Conservation (phyloP, 192 early-diverging fungal genomes). For the Coemansia sp. region DNA sequence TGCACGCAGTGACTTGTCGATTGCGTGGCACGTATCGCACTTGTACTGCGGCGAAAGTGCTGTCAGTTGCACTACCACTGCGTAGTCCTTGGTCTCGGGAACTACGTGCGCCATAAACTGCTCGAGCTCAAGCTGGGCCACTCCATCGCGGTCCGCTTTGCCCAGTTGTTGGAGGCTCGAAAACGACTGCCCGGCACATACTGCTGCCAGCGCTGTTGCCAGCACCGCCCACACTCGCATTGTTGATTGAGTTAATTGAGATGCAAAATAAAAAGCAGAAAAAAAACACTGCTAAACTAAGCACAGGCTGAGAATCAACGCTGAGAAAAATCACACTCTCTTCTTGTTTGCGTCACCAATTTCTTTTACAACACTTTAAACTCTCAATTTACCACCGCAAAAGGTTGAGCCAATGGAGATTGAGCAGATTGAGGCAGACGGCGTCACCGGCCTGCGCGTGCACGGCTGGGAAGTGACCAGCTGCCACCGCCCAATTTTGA, state of each 20-base stretch:
- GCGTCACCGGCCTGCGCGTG: conserved; percentile 43
- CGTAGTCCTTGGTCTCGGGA: conserved; percentile 37
- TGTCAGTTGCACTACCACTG: conserved; percentile 52
- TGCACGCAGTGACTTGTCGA: conserved; percentile 35
- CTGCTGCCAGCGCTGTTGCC: conserved; percentile 6
- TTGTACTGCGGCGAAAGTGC: conserved; percentile 49
- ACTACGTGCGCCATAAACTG: conserved; percentile 44
- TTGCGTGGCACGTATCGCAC: conserved; percentile 31
- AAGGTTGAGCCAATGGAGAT: not conserved
- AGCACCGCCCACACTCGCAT: conserved; percentile 20
- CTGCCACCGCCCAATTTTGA: conserved; percentile 61
- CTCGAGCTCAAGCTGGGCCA: conserved; percentile 26
- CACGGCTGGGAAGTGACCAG: conserved; percentile 60
- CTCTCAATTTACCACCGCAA: no score
- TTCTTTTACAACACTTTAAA: no score
- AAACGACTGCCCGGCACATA: conserved; percentile 24
- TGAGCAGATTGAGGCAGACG: conserved; percentile 41
- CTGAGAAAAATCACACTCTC: no score
- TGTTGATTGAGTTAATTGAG: not conserved
- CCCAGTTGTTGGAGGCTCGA: conserved; percentile 21
- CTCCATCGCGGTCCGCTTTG: conserved; percentile 26
- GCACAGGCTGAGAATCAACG: no score
- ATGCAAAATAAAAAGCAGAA: conserved; percentile 4
- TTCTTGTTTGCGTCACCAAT: no score
- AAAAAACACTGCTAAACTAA: not conserved